Evolutionary conservation across 306 rosid genomes (phyloP).

Genomic region (Pterocarpus macrocarpus): DNA sequence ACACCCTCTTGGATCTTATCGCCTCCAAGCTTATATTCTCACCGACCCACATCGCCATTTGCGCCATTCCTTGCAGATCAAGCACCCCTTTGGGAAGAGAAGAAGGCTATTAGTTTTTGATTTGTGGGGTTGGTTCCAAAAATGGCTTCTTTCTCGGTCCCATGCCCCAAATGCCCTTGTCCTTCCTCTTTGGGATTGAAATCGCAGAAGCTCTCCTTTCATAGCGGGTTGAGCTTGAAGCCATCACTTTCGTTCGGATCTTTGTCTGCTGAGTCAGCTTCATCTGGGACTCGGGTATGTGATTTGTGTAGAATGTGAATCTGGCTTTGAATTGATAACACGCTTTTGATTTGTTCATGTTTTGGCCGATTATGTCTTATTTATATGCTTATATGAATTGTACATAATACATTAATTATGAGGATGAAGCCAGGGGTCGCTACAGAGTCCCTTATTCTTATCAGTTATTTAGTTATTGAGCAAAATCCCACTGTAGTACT

Average conservation of each 20-base stretch:
- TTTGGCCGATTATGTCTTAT: slow-evolving; percentile 7
- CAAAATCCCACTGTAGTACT: neutral
- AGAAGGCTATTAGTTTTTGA: slow-evolving; percentile 24
- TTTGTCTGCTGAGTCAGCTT: slow-evolving; percentile 48
- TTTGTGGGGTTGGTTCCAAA: slow-evolving; percentile 46
- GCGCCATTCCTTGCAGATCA: slow-evolving; percentile 34
- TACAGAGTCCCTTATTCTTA: no score
- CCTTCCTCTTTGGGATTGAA: slow-evolving; percentile 48
- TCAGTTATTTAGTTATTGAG: no score
- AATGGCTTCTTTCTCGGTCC: slow-evolving; percentile 73
- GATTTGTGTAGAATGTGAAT: slow-evolving; percentile 30
- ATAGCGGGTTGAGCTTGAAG: slow-evolving; percentile 45
- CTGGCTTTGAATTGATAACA: slow-evolving; percentile 12
- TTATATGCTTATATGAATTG: no score
- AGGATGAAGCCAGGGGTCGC: no score
- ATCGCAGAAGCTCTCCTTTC: slow-evolving; percentile 47
- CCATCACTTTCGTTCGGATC: slow-evolving; percentile 56
- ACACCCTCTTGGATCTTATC: slow-evolving; percentile 50
- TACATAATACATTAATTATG: no score
- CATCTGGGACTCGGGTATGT: slow-evolving; percentile 49
- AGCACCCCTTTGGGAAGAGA: slow-evolving; percentile 16
- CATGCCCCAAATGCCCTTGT: slow-evolving; percentile 63
- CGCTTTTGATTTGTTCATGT: slow-evolving; percentile 35
- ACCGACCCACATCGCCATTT: slow-evolving; percentile 41
- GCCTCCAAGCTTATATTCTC: slow-evolving; percentile 40